phyloP scores from a whole-genome alignment of 2,329 filamentous ascomycete genomes.

The Cryphonectria naterciae region DNA sequence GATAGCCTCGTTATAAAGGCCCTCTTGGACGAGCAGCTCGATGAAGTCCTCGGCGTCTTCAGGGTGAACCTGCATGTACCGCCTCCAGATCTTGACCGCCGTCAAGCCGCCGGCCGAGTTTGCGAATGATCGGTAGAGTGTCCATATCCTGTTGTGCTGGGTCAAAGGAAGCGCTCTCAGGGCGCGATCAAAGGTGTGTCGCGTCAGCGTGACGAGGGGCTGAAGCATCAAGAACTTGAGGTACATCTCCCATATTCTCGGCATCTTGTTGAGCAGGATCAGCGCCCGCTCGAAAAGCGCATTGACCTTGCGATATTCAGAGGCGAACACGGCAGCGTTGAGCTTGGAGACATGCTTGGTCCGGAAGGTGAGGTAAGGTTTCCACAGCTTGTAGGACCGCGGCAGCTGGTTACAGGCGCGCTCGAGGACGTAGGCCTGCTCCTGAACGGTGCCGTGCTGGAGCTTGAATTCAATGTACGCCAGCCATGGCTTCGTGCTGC shows the following conservation, averaged over 20 bases:
- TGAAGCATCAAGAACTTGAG: slow-evolving; percentile 87
- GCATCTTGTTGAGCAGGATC: slow-evolving; percentile 98
- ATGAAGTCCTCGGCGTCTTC: slow-evolving; percentile 96
- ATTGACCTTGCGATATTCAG: slow-evolving; percentile 93
- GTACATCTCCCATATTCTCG: slow-evolving; percentile 94
- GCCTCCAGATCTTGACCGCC: slow-evolving; percentile 88
- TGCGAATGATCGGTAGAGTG: slow-evolving; percentile 86
- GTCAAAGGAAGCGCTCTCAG: slow-evolving; percentile 89
- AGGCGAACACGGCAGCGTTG: slow-evolving; percentile 78
- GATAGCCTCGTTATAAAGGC: slow-evolving; percentile 87
- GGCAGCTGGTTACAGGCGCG: slow-evolving; percentile 88
- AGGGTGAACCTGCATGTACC: slow-evolving; percentile 96
- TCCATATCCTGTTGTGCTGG: slow-evolving; percentile 95
- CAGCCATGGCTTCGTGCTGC: slow-evolving; percentile 91
- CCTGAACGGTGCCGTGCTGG: slow-evolving; percentile 80
- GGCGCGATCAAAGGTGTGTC: slow-evolving; percentile 88
- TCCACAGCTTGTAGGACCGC: slow-evolving; percentile 98
- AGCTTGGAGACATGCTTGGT: slow-evolving; percentile 79
- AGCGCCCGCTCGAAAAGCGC: slow-evolving; percentile 90
- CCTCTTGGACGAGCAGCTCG: slow-evolving; percentile 79
- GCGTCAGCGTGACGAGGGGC: slow-evolving; percentile 84
- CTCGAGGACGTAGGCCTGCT: slow-evolving; percentile 88
- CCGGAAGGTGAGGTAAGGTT: slow-evolving; percentile 89
- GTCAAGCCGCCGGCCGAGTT: slow-evolving; percentile 89
- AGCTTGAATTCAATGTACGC: slow-evolving; percentile 91